Evolutionary conservation across 768 basidiomycete species (phyloP).

Genomic region (Pseudohyphozyma bogoriensis): DNA sequence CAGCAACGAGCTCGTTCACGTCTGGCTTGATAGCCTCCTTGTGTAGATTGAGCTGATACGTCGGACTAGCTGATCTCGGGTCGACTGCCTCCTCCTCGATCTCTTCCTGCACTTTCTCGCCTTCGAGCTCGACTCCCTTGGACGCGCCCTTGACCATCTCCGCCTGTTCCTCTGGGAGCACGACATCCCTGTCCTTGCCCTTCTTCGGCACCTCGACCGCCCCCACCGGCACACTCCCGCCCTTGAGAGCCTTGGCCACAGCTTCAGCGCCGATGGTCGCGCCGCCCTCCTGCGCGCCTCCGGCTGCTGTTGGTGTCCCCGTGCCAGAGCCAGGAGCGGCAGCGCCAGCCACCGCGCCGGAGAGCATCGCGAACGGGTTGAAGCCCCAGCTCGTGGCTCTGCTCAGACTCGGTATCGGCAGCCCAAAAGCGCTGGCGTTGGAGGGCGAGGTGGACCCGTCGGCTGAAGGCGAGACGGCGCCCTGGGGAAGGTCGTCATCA

Average conservation of each 20-base stretch:
- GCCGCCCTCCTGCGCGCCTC: no score
- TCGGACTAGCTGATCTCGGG: neutral
- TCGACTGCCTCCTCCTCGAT: neutral
- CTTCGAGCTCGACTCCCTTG: neutral
- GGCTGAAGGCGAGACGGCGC: neutral
- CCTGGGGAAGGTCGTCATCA: slow-evolving; percentile 11
- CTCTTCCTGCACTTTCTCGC: neutral
- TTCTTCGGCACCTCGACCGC: slow-evolving; percentile 4
- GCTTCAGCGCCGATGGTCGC: neutral
- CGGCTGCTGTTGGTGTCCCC: neutral
- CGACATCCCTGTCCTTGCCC: slow-evolving; percentile 10
- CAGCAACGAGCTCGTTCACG: slow-evolving; percentile 63
- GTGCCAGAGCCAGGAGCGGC: neutral
- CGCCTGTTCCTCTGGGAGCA: slow-evolving; percentile 3
- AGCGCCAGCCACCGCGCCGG: neutral
- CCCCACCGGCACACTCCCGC: neutral
- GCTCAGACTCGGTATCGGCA: neutral
- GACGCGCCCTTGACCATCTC: neutral
- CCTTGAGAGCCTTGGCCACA: slow-evolving; percentile 3
- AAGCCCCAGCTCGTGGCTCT: neutral
- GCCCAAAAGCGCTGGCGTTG: neutral
- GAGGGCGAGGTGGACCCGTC: neutral
- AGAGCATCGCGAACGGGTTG: slow-evolving; percentile 5
- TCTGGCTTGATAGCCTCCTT: slow-evolving; percentile 51
- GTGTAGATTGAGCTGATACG: slow-evolving; percentile 3